phyloP scores from a whole-genome alignment of 2,329 filamentous ascomycete species.

The Plenodomus tracheiphilus region DNA sequence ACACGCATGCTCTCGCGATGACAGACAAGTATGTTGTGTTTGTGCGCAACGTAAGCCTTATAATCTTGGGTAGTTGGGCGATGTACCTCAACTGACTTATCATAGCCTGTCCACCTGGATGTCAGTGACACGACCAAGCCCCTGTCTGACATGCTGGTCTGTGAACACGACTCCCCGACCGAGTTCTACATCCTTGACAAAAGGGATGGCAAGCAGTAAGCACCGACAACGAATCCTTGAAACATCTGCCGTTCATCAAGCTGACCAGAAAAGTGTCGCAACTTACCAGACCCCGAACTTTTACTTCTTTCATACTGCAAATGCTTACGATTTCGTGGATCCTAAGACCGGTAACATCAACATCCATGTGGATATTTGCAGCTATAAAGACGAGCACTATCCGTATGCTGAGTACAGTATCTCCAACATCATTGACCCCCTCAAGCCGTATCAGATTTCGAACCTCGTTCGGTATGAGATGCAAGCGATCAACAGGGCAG shows the following conservation, averaged over 20 bases:
- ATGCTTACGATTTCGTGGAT: slow-evolving; percentile 1
- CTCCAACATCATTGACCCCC: neutral
- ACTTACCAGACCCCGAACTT: neutral
- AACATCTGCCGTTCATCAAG: too few species aligned
- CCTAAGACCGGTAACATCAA: neutral
- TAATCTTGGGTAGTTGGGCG: neutral
- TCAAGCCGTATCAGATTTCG: neutral
- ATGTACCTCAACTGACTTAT: too few species aligned
- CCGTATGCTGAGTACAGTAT: neutral
- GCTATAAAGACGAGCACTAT: slow-evolving; percentile 1
- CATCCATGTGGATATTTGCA: neutral
- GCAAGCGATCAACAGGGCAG: neutral
- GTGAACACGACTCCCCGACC: neutral
- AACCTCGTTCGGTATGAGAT: slow-evolving; percentile 1
- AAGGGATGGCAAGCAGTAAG: neutral
- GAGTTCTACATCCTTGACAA: neutral
- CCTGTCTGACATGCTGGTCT: neutral
- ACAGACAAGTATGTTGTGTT: slow-evolving; percentile 1
- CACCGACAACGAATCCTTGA: too few species aligned
- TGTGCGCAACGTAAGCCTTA: neutral
- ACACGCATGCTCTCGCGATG: slow-evolving; percentile 2
- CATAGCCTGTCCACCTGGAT: neutral
- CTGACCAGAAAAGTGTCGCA: too few species aligned
- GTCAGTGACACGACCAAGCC: neutral
- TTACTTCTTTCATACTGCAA: slow-evolving; percentile 1